Evolutionary conservation across 176 grass and related monocot species (phyloP), one percentile per base, ranked within the genome.

Genomic region (Oryza rufipogon): DNA sequence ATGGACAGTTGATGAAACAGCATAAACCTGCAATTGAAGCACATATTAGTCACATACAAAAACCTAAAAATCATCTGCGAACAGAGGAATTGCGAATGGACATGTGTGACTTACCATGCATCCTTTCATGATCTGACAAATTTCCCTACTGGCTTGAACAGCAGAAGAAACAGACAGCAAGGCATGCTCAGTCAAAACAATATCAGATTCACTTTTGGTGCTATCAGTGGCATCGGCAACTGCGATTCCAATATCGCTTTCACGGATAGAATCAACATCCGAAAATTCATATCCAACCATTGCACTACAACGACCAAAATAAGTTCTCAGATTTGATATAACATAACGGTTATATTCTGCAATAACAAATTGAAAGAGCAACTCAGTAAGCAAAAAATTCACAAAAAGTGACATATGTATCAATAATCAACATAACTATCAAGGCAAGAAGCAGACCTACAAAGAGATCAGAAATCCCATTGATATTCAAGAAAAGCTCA

Each of bases 121-220:
- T 3, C 66, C 58, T 74, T 52, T 44, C 80, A 83, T 70, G 14
- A 39, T 83, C 39, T 74, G 69, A 25, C 51, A 83, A 83, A 71
- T 71, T 11, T 60, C 80, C 61, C 26, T 28, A 15, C 44, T 74
- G 5, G 73, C 54, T 83, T 73, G 68, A 42, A 73, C 46, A 74
- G 68, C 32, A 42, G 49, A 60, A 26, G 71, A 69, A 74, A 83
- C 4, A 26, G 68, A 63, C 7, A 63, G 0, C 26, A 83, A 20
- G 48, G 11, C 56, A 71, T 36, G 34, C 68, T 56, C 38, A 41
- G 30, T 60, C 39, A 74, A 73, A 26, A 83, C 44, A 71, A 83
- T 47, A 83, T 83, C 68, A 64, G 68, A 83, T 61, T 72, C 69
- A 83, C 48, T 34, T 71, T 73, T 83, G n/a, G 80, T 73, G 49